Evolutionary conservation across 148 eudicot genomes (phyloP).

Genomic region (Mesembryanthemum crystallinum): DNA sequence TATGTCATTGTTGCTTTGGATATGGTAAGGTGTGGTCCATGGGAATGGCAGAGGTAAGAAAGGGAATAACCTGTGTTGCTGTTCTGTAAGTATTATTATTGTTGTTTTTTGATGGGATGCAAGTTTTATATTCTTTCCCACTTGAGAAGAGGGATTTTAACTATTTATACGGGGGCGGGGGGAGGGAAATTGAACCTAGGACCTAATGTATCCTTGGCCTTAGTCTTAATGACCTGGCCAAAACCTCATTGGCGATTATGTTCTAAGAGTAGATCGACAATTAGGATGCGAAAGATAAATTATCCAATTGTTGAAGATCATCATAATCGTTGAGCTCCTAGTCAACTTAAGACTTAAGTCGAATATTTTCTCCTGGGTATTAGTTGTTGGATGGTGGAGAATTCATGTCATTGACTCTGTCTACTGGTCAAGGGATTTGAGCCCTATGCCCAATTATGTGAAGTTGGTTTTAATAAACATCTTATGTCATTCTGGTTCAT

Average conservation of each 20-base stretch:
- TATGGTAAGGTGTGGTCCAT: constrained; percentile 6
- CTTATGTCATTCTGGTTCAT: no score
- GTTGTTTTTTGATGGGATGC: no score
- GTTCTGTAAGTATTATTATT: neutral
- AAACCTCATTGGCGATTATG: no score
- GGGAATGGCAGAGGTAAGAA: neutral
- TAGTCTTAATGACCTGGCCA: no score
- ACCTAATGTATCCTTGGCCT: no score
- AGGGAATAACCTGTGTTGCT: neutral
- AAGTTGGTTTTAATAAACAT: no score
- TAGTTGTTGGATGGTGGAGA: neutral
- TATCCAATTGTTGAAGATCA: neutral
- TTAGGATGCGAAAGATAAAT: no score
- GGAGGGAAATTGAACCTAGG: no score
- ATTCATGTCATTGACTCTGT: neutral
- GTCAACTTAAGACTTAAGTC: neutral
- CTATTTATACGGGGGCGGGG: no score
- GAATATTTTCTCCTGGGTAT: neutral
- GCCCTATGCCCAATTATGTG: no score
- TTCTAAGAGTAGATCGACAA: no score
- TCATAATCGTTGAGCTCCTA: neutral
- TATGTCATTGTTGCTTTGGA: neutral
- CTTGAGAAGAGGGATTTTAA: neutral
- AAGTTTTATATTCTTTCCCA: neutral
- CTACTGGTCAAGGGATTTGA: neutral